These are phyloP conservation scores for Calocybe cyanea DNA, from an alignment of 768 basidiomycete species.

Conservation along the genomic window DNA sequence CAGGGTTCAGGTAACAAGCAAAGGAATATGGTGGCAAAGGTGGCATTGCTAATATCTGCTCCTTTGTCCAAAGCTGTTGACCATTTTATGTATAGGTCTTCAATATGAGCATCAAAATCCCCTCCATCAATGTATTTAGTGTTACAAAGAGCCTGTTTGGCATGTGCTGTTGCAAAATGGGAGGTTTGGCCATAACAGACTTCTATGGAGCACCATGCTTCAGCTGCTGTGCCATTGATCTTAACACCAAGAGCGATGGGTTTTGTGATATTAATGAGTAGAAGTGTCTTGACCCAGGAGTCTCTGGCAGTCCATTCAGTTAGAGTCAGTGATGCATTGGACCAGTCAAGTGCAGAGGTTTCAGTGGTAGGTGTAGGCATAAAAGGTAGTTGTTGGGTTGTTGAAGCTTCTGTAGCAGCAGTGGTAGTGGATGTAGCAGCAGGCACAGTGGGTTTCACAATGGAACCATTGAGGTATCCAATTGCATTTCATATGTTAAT, in stretches of 20 bases:
- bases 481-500: neutral
- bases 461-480: neutral
- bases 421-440: neutral
- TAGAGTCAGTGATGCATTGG: neutral
- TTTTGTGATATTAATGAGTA: constrained; percentile 14
- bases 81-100: constrained; percentile 14
- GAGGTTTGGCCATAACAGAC: constrained; percentile 4
- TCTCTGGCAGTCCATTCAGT: constrained; percentile 2
- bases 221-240: constrained; percentile 11
- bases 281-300: constrained; percentile 2
- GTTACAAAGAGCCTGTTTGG: constrained; percentile 7
- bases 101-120: constrained; percentile 14
- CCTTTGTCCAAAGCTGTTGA: constrained; percentile 14
- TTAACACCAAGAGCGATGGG: constrained; percentile 16
- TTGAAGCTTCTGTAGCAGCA: neutral
- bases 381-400: neutral
- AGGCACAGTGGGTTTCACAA: neutral
- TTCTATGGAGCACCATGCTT: constrained; percentile 16
- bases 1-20: constrained; percentile 19
- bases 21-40: constrained; percentile 18
- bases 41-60: constrained; percentile 7
- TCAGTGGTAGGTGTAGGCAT: neutral
- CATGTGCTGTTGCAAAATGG: constrained; percentile 11
- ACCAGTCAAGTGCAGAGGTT: neutral
- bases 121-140: constrained; percentile 10